Conservation (phyloP, 2,329 filamentous ascomycete species). For the Thielaviopsis musarum region DNA sequence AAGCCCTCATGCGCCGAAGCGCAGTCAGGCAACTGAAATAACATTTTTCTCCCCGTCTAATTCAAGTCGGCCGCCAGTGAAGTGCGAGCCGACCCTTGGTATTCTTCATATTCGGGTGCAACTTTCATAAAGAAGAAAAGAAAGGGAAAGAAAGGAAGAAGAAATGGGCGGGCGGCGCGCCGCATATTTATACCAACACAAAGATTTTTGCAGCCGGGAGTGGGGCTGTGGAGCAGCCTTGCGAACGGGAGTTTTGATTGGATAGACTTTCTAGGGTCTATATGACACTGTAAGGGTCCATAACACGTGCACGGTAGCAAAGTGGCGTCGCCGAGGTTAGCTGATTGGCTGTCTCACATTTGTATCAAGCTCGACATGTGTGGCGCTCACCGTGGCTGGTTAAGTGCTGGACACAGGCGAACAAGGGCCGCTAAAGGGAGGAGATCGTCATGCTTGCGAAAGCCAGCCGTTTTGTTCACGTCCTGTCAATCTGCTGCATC, state of each 20-base stretch:
- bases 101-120: constrained; percentile 38
- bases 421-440: no score
- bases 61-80: constrained; percentile 36
- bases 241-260: background rate
- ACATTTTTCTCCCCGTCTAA: constrained; percentile 38
- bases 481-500: no score
- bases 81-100: constrained; percentile 30
- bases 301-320: background rate
- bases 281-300: background rate
- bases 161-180: background rate
- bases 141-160: constrained; percentile 20
- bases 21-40: constrained; percentile 15
- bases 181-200: constrained; percentile 6
- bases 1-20: constrained; percentile 6
- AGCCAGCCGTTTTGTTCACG: no score
- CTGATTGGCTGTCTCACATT: background rate
- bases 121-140: constrained; percentile 29
- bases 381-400: background rate
- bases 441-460: background rate
- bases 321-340: background rate
- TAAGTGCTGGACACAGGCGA: no score
- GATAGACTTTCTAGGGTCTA: background rate
- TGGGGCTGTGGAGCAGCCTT: background rate
- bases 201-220: background rate
- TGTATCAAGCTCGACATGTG: background rate